phyloP scores from a whole-genome alignment of 495 filamentous ascomycete species.

The Darksidea phi region DNA sequence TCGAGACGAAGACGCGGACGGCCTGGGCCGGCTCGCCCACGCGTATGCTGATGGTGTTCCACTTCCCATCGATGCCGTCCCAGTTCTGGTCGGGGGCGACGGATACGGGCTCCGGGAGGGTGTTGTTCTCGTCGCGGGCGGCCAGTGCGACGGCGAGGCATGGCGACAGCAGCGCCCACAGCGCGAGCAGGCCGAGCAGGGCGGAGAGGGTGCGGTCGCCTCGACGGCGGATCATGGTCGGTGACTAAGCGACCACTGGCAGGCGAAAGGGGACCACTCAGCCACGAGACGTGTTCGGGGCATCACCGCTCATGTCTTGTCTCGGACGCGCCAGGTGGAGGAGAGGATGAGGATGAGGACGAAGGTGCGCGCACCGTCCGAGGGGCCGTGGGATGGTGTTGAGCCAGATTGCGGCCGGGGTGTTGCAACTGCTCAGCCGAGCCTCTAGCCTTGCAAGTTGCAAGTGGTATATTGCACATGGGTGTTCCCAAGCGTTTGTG shows the following conservation, averaged over 20 bases:
- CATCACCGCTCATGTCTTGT: conserved; percentile 16
- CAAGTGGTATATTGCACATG: conserved; percentile 15
- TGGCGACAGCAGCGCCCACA: conserved; percentile 12
- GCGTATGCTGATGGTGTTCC: conserved; percentile 53
- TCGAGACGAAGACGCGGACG: conserved; percentile 50
- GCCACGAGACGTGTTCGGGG: neutral
- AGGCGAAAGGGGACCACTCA: conserved; percentile 10
- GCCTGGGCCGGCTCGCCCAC: conserved; percentile 53
- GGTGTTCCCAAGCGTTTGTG: conserved; percentile 2
- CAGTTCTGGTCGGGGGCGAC: conserved; percentile 44
- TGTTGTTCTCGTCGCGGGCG: neutral
- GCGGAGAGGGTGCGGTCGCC: neutral
- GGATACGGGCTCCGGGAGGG: conserved; percentile 38
- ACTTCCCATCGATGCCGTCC: conserved; percentile 56
- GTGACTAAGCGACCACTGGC: conserved; percentile 5
- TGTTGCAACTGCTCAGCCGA: neutral
- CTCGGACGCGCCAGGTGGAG: conserved; percentile 4
- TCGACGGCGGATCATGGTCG: conserved; percentile 22
- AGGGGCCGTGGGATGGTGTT: conserved; percentile 17
- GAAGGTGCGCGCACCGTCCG: neutral
- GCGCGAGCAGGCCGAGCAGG: conserved; percentile 6
- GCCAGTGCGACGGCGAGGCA: conserved; percentile 15
- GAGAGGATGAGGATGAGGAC: neutral
- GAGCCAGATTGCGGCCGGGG: conserved; percentile 19
- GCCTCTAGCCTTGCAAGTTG: conserved; percentile 9